Conservation (phyloP, 345 rosid species). For the Mangifera indica region DNA sequence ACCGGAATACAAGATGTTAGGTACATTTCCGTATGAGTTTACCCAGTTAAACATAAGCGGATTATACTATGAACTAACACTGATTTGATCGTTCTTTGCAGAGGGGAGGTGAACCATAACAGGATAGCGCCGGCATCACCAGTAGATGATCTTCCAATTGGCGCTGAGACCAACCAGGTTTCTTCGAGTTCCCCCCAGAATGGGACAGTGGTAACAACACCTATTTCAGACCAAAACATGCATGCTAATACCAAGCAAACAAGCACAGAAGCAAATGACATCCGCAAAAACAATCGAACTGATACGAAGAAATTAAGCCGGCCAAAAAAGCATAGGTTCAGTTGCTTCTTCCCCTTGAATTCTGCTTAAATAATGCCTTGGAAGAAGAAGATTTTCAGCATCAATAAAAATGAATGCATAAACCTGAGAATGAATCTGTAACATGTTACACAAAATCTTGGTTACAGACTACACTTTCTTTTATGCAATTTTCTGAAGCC, state of each 20-base stretch:
- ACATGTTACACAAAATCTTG: neutral
- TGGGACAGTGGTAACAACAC: neutral
- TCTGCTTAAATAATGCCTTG: neutral
- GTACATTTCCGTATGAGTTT: slow-evolving; percentile 26
- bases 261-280: slow-evolving; percentile 9
- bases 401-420: neutral
- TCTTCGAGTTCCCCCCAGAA: slow-evolving; percentile 16
- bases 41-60: neutral
- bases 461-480: neutral
- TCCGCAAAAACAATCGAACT: slow-evolving; percentile 11
- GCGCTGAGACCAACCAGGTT: slow-evolving; percentile 23
- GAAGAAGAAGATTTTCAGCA: neutral
- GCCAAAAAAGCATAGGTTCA: slow-evolving; percentile 23
- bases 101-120: slow-evolving; percentile 60
- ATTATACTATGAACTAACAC: too few species aligned
- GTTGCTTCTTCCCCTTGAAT: slow-evolving; percentile 37
- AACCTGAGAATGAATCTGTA: neutral
- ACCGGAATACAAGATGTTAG: slow-evolving; percentile 30
- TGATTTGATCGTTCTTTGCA: slow-evolving; percentile 18
- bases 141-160: slow-evolving; percentile 24
- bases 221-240: slow-evolving; percentile 7
- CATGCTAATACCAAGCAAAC: slow-evolving; percentile 8
- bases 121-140: slow-evolving; percentile 59
- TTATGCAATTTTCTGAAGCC: too few species aligned
- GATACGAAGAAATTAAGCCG: slow-evolving; percentile 19